phyloP scores from a whole-genome alignment of 2,329 filamentous ascomycete species.

The Boeremia lycopersici region DNA sequence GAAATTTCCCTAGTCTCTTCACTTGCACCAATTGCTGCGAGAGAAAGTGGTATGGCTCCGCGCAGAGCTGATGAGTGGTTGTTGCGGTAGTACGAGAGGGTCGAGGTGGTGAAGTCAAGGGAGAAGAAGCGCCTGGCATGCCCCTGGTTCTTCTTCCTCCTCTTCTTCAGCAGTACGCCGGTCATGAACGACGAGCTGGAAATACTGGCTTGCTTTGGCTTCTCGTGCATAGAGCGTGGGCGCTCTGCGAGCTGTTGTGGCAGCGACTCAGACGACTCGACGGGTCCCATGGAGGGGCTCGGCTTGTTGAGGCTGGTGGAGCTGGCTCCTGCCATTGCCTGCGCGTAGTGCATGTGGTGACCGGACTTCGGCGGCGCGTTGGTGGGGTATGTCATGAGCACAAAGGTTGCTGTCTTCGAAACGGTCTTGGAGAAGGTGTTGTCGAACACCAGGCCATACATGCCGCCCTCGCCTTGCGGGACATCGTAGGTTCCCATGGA shows the following conservation, averaged over 20 bases:
- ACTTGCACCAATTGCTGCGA: conserved; percentile 90
- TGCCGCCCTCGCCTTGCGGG: conserved; percentile 74
- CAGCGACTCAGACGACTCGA: conserved; percentile 59
- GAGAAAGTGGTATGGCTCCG: conserved; percentile 87
- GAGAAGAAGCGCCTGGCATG: conserved; percentile 95
- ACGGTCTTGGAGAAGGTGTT: conserved; percentile 95
- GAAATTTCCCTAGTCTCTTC: conserved; percentile 89
- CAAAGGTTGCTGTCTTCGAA: conserved; percentile 93
- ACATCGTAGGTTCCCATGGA: conserved; percentile 90
- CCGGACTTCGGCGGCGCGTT: conserved; percentile 76
- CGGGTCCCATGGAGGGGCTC: conserved; percentile 51
- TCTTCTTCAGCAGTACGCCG: conserved; percentile 84
- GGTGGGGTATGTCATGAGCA: conserved; percentile 91
- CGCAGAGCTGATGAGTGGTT: conserved; percentile 89
- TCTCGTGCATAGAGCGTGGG: conserved; percentile 46
- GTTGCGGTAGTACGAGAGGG: conserved; percentile 94
- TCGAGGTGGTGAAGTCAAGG: conserved; percentile 90
- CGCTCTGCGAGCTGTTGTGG: conserved; percentile 48
- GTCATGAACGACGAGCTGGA: conserved; percentile 69
- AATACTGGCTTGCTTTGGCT: conserved; percentile 23
- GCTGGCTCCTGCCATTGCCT: conserved; percentile 58
- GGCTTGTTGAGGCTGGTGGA: conserved; percentile 45
- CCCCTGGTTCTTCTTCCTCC: conserved; percentile 91
- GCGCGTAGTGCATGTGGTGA: conserved; percentile 68
- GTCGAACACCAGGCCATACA: conserved; percentile 97